Base-by-base conservation (phyloP, 2,329 filamentous ascomycete genomes). In the Aspergillus fijiensis region DNA sequence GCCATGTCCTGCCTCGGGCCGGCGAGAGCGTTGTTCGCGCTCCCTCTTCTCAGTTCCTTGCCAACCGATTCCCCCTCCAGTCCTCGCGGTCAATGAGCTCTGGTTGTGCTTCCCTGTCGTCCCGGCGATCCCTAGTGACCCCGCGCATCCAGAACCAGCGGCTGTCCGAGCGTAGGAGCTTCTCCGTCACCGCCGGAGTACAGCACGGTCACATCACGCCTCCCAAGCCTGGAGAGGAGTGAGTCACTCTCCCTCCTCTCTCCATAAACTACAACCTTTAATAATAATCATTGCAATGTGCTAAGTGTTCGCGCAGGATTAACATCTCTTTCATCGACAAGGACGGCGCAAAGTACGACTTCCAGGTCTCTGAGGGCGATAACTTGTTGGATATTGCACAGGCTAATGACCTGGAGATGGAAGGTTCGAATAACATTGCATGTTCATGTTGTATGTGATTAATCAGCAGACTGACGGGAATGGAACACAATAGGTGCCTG, bases 371-470 rank as follows among this genome's bases (percentile, higher is more conserved):
- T 14, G 87, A 90, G 69, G 95, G 95, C 53, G 92, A 96, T 77
- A 99, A 99, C 76, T 82, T 99, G 57, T 84, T 99, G 57, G 94
- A 98, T 72, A 94, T 99, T 71, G 95, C 94, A 23, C 94, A 97
- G 75, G 91, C 90, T 50, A 86, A 98, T 76, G 94, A 98, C 72
- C 81, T 99, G 48, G 95, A 99, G 76, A 98, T 99, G 94, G 95
- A 99, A 82, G 93, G 85, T 85, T 73, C 61, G 77, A 69, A 54
- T 11, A 31, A 16, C 27, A 11, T 27, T 5, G 2, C 2, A 29
- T 23, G 33, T n/a, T 35, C 2, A 29, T 23, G 33, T n/a, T 35
- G 2, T 29, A 29, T 29, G 9, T 29, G 27, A 10, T 31, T 10
- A 5, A n/a, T 7, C 48, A 35, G 31, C 48, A 61, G 51, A 61